Evolutionary conservation across 169 alveolate genomes (phyloP), one percentile per base, ranked within the genome.

Genomic region (Babesia divergens): DNA sequence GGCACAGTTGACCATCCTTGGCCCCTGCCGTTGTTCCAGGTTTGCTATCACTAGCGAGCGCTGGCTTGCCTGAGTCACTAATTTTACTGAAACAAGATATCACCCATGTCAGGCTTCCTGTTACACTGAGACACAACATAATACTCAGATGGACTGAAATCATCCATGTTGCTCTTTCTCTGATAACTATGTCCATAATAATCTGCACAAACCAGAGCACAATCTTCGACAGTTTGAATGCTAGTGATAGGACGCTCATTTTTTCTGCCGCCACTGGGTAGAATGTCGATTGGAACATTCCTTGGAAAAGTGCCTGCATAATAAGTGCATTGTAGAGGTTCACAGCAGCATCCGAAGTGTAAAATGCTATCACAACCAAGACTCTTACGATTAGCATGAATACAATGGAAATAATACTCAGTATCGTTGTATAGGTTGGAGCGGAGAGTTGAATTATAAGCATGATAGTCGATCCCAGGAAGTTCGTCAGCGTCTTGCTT

Each of bases 261-360:
- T 74, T 29, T 6, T 74, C 75, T 3, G 77, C 71, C 0, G 71
- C 67, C 2, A 74, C 51, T 0, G 84, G 64, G 47, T 64, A 74
- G 44, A 74, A 74, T 3, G 75, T 54, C 44, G 29, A 26, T 37
- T 65, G 64, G 38, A 74, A 74, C 62, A 44, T 2, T 0, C 84
- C 84, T 34, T 43, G 50, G 18, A 51, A 24, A 22, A 74, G 35
- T 9, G 84, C 54, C 31, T 52, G 64, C 35, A 55, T 29, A 24
- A 74, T 44, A 18, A 60, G 29, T 9, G 40, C 29, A 26, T 14
- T 6, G 51, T 59, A 59, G 38, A 42, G 42, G 24, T 16, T 16
- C 9, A 59, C 38, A 8, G 69, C 69, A 31, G 69, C 55, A 18
- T 42, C 22, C 6, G 69, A 42, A 3, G 31, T 13, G 37, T 6